These are phyloP conservation scores for Fusarium drepaniforme DNA, from an alignment of 2,329 filamentous ascomycete genomes.

Conservation along the genomic window DNA sequence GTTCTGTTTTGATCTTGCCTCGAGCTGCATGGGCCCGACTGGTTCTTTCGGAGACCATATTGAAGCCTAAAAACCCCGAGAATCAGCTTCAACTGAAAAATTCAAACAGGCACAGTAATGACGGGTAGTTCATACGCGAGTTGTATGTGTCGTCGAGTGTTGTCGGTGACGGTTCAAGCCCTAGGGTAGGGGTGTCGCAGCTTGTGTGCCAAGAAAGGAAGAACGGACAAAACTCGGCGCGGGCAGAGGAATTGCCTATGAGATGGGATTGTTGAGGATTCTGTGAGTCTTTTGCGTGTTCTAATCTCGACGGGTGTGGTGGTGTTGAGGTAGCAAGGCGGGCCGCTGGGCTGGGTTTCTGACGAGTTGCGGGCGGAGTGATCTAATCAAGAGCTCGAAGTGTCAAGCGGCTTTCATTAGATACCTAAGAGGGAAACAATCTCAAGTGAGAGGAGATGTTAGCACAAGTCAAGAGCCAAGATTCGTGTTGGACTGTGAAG, in stretches of 20 bases:
- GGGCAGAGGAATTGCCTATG: background rate
- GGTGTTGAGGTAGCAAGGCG: background rate
- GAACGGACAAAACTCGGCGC: background rate
- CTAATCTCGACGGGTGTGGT: background rate
- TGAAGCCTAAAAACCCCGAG: background rate
- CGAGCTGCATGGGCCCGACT: constrained; percentile 13
- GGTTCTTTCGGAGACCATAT: constrained; percentile 26
- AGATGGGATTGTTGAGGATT: background rate
- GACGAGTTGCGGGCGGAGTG: background rate
- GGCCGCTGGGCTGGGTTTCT: background rate
- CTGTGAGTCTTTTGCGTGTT: background rate
- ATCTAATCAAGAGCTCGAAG: background rate
- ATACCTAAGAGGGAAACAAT: background rate
- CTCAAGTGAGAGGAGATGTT: background rate
- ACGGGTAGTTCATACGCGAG: background rate
- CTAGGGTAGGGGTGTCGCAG: background rate
- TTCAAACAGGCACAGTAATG: background rate
- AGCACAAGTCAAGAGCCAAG: background rate
- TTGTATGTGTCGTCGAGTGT: background rate
- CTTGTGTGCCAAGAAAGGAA: background rate
- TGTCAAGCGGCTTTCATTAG: background rate
- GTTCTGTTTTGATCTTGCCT: constrained; percentile 6
- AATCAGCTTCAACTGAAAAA: background rate
- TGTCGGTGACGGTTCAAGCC: background rate
- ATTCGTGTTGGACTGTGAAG: background rate